Conservation (phyloP, 2,329 filamentous ascomycete species). For the Periconia sp. region DNA sequence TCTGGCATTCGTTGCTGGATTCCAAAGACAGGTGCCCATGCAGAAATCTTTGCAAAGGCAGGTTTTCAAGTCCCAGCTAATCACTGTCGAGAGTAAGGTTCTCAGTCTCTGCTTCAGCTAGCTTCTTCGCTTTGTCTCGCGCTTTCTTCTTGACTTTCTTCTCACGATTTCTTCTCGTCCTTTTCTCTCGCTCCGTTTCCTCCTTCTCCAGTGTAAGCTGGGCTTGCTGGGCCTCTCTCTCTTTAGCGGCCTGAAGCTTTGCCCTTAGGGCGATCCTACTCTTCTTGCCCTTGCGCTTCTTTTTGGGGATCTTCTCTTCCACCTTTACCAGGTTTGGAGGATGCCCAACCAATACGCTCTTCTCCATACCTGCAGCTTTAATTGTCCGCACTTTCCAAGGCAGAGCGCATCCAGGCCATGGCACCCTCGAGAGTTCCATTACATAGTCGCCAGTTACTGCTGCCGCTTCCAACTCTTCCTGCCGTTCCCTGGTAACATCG, state of each 20-base stretch:
- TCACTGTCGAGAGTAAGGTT: neutral
- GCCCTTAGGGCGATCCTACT: slow-evolving; percentile 40
- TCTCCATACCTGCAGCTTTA: slow-evolving; percentile 36
- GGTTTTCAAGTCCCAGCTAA: neutral
- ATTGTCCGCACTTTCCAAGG: slow-evolving; percentile 44
- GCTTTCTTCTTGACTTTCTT: slow-evolving; percentile 48
- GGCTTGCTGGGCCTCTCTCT: slow-evolving; percentile 30
- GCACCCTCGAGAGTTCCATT: slow-evolving; percentile 31
- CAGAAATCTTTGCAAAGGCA: neutral
- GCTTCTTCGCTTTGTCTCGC: slow-evolving; percentile 41
- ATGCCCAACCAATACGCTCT: slow-evolving; percentile 37
- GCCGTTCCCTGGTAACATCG: slow-evolving; percentile 27
- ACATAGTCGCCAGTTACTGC: slow-evolving; percentile 38
- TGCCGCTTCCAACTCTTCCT: slow-evolving; percentile 26
- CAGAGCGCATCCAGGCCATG: slow-evolving; percentile 43
- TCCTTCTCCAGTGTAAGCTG: slow-evolving; percentile 38
- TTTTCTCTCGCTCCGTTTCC: slow-evolving; percentile 43
- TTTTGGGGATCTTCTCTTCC: slow-evolving; percentile 30
- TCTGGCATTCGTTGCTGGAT: too few species aligned
- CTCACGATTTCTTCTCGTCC: slow-evolving; percentile 43
- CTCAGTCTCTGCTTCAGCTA: slow-evolving; percentile 11
- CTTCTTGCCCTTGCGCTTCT: slow-evolving; percentile 43
- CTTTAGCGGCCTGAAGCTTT: slow-evolving; percentile 33
- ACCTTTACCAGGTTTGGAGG: slow-evolving; percentile 26
- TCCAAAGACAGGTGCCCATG: too few species aligned